Base-by-base conservation (phyloP, 805 yeast species). In the Millerozyma miso region DNA sequence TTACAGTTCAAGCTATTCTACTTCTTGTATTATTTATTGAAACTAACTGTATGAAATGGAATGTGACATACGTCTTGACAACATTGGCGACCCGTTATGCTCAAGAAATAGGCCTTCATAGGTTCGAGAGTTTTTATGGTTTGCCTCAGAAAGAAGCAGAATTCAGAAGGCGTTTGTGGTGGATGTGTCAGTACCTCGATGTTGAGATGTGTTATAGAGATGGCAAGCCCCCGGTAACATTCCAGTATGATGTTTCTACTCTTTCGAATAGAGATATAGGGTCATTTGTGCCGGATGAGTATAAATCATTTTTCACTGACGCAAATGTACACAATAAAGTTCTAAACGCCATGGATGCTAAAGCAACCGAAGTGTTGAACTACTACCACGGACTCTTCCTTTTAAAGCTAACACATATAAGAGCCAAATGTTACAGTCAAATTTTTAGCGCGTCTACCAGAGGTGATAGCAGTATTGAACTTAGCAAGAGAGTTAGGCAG, bases 1-100 rank as follows among this genome's bases (percentile, higher is more conserved):
- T 57, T 19, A 69, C 80, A 1, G 54, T 80, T 3, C 79, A 72
- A 52, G 81, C 77, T 0, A 56, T 80, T 2, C 47, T 81, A 13
- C 51, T 81, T 15, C 54, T 82, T 42, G 57, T 71, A 1, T 35
- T 59, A 2, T 75, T 66, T 48, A 60, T 69, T 31, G 66, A 54
- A 41, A 45, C 46, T 3, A 47, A 47, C 14, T 48, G 54, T 54
- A 15, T 55, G 62, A 19, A 52, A 5, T 51, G 62, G 13, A 56
- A 55, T 35, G 58, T 65, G 32, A 65, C 59, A 39, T 62, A 59
- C 47, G 55, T 59, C 7, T 46, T 68, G 13, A 46, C 55, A 1
- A 48, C 67, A 0, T 56, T 66, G 20, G 74, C 72, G 0, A 60
- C 64, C 3, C 43, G 65, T 13, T 54, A 51, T 39, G 69, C 68